Evolutionary conservation across 495 filamentous ascomycete genomes (phyloP).

Genomic region (Neurospora sp.): DNA sequence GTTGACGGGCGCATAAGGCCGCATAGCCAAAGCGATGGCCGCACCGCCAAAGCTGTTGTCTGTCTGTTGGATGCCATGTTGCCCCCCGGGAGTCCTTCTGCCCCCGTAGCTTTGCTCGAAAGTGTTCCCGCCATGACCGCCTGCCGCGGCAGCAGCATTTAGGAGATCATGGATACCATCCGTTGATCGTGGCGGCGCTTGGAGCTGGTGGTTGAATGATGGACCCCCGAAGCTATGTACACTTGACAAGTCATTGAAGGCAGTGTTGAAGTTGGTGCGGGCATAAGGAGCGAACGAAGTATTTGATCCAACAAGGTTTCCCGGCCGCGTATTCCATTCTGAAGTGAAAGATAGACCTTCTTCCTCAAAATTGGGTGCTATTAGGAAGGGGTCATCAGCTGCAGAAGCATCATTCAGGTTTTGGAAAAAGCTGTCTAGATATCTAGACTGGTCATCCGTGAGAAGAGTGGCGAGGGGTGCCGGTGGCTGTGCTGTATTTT

Average conservation of each 20-base stretch:
- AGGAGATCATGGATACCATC: not conserved
- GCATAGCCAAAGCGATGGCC: not conserved
- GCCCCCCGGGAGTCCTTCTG: not conserved
- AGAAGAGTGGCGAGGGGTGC: not conserved
- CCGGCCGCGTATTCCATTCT: not conserved
- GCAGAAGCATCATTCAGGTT: not conserved
- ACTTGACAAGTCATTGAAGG: not conserved
- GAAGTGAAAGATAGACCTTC: not conserved
- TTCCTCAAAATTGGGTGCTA: not conserved
- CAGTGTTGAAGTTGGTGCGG: not conserved
- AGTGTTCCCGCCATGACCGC: not conserved
- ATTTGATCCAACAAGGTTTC: not conserved
- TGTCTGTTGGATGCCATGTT: not conserved
- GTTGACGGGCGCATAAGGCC: not conserved
- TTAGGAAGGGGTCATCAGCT: not conserved
- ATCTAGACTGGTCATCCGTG: not conserved
- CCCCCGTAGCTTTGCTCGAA: not conserved
- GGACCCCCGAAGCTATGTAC: not conserved
- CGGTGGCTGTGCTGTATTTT: not conserved
- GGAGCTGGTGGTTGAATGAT: not conserved
- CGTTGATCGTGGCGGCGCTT: not conserved
- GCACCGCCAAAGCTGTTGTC: not conserved
- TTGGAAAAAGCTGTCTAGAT: not conserved
- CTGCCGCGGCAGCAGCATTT: not conserved
- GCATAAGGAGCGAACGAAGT: not conserved